phyloP scores from a whole-genome alignment of 257 asterid genomes.

The Penstemon newberryi region DNA sequence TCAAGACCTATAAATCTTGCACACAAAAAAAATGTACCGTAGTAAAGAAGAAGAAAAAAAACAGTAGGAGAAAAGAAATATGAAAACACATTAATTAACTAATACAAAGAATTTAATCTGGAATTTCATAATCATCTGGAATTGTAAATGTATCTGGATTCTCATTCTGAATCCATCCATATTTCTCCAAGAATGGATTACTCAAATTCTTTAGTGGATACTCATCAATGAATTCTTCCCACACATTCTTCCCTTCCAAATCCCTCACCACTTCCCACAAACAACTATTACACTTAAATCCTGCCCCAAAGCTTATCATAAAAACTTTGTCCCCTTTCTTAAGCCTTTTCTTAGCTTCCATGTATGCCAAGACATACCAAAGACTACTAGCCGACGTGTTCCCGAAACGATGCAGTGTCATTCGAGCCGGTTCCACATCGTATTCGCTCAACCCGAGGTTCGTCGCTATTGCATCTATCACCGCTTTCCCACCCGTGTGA shows the following conservation, averaged over 20 bases:
- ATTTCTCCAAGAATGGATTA: slow-evolving; percentile 66
- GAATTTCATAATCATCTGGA: slow-evolving; percentile 53
- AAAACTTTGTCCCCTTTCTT: slow-evolving; percentile 62
- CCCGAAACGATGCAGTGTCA: slow-evolving; percentile 80
- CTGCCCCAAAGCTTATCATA: slow-evolving; percentile 79
- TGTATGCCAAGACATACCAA: slow-evolving; percentile 76
- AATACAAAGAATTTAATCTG: slow-evolving; percentile 20
- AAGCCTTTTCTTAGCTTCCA: slow-evolving; percentile 70
- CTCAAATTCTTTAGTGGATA: slow-evolving; percentile 50
- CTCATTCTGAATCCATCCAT: slow-evolving; percentile 50
- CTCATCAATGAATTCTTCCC: slow-evolving; percentile 47
- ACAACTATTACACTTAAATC: slow-evolving; percentile 77
- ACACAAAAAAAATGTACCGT: too few relatives aligned
- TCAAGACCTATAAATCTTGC: too few relatives aligned
- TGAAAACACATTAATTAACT: background rate
- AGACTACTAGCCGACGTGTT: slow-evolving; percentile 79
- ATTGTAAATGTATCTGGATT: slow-evolving; percentile 32
- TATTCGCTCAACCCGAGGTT: slow-evolving; percentile 43
- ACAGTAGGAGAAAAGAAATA: background rate
- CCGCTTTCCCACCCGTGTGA: slow-evolving; percentile 89
- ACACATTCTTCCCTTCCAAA: slow-evolving; percentile 51
- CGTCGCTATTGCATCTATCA: slow-evolving; percentile 61
- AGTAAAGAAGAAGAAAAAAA: too few relatives aligned
- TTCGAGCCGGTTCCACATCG: slow-evolving; percentile 78
- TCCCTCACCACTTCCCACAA: slow-evolving; percentile 71